These are phyloP conservation scores for Phytophthora constricta DNA, from an alignment of 352 stramenopile genomes.

Conservation along the genomic window DNA sequence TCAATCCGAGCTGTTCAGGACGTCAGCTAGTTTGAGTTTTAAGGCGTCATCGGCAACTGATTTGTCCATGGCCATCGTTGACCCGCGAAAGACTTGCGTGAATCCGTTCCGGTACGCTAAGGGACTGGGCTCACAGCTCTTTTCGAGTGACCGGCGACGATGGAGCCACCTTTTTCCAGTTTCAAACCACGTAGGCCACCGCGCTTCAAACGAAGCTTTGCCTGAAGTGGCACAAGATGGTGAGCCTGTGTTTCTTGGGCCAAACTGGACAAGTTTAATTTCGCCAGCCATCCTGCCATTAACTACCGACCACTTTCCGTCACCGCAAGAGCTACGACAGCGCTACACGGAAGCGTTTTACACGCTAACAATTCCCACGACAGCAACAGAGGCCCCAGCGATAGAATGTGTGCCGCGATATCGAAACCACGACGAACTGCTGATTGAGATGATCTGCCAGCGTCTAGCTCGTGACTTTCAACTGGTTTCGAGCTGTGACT, in stretches of 20 bases:
- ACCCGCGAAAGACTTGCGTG: slow-evolving; percentile 23
- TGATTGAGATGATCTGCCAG: slow-evolving; percentile 87
- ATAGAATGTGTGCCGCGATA: slow-evolving; percentile 64
- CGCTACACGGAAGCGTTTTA: slow-evolving; percentile 86
- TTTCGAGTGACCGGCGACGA: slow-evolving; percentile 90
- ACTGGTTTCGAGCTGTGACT: slow-evolving; percentile 58
- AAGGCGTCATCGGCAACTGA: slow-evolving; percentile 30
- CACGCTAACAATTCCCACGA: slow-evolving; percentile 70
- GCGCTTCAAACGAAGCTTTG: slow-evolving; percentile 5
- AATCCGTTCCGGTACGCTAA: slow-evolving; percentile 65
- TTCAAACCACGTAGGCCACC: slow-evolving; percentile 26
- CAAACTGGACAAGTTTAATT: slow-evolving; percentile 97
- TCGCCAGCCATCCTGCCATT: slow-evolving; percentile 94
- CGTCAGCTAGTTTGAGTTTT: slow-evolving; percentile 28
- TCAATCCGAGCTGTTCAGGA: slow-evolving; percentile 44
- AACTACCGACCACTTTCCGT: slow-evolving; percentile 90
- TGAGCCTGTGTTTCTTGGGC: slow-evolving; percentile 71
- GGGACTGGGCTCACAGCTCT: slow-evolving; percentile 36
- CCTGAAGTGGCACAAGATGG: slow-evolving; percentile 19
- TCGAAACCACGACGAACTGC: slow-evolving; percentile 67
- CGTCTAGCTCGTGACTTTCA: slow-evolving; percentile 81
- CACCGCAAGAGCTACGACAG: slow-evolving; percentile 64
- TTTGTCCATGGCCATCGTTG: slow-evolving; percentile 1
- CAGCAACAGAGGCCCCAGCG: slow-evolving; percentile 27
- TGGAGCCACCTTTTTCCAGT: slow-evolving; percentile 97